phyloP scores from a whole-genome alignment of 306 rosid genomes.

The Albizia julibrissin region DNA sequence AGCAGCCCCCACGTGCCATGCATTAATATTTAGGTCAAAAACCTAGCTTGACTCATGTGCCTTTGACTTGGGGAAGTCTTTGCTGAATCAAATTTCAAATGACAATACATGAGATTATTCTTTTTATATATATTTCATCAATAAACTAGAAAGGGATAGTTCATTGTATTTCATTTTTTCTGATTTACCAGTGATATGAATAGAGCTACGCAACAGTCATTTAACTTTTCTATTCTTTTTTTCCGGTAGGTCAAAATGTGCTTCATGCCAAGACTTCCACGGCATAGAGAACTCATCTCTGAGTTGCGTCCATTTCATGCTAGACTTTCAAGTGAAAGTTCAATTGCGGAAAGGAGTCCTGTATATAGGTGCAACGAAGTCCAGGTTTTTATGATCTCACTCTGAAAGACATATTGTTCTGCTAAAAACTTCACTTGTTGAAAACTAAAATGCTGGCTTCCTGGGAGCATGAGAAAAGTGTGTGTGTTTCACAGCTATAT shows the following conservation, averaged over 20 bases:
- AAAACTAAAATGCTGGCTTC: not conserved
- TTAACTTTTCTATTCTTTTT: slow-evolving; percentile 7
- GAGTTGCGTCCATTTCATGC: slow-evolving; percentile 74
- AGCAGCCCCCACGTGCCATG: not conserved
- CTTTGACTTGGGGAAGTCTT: not conserved
- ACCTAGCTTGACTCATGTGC: not conserved
- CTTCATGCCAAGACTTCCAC: slow-evolving; percentile 79
- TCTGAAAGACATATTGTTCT: slow-evolving; percentile 29
- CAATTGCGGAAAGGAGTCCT: slow-evolving; percentile 66
- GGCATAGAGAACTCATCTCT: slow-evolving; percentile 62
- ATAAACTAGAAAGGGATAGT: not conserved
- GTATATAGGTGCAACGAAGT: slow-evolving; percentile 83
- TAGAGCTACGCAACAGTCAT: not conserved
- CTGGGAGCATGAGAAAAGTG: not conserved
- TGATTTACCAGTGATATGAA: too few relatives aligned
- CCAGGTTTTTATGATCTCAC: slow-evolving; percentile 62
- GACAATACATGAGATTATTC: not conserved
- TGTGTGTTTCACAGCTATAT: not conserved
- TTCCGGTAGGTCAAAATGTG: slow-evolving; percentile 65
- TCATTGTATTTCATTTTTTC: not conserved
- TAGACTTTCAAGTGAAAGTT: slow-evolving; percentile 52
- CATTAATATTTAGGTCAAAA: not conserved
- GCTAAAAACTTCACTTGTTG: not conserved
- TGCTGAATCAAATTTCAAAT: not conserved
- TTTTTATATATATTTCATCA: slow-evolving; percentile 9